phyloP scores from a whole-genome alignment of 1,284 basidiomycete genomes.

The Melampsora americana region DNA sequence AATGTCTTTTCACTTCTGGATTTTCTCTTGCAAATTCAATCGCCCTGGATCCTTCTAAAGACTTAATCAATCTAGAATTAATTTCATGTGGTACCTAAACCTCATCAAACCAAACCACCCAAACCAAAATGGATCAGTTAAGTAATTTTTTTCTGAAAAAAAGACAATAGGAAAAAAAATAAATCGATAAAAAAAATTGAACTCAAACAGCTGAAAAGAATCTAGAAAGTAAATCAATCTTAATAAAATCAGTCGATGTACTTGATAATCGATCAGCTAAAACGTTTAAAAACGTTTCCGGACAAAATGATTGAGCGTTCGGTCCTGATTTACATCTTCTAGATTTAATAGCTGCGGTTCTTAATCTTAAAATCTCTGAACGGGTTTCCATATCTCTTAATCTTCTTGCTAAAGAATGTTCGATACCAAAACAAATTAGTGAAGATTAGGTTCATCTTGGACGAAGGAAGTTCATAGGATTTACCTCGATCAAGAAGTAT shows the following conservation, averaged over 20 bases:
- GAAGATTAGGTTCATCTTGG: not conserved
- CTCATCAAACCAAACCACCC: not conserved
- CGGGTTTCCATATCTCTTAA: constrained; percentile 55
- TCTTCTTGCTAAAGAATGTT: constrained; percentile 19
- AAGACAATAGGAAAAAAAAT: constrained; percentile 1
- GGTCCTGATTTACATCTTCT: constrained; percentile 83
- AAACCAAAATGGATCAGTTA: too few species aligned
- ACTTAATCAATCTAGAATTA: constrained; percentile 86
- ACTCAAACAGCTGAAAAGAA: constrained; percentile 24
- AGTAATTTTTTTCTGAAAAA: too few species aligned
- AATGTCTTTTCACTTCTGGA: constrained; percentile 73
- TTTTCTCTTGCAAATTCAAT: constrained; percentile 90
- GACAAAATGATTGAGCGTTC: constrained; percentile 81
- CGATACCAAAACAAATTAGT: not conserved
- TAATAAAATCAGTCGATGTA: constrained; percentile 97
- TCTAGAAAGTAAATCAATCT: constrained; percentile 49
- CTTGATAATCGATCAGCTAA: constrained; percentile 96
- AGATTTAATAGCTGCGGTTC: constrained; percentile 76
- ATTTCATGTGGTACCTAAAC: constrained; percentile 90
- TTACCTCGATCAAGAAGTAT: constrained; percentile 39
- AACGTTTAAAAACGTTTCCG: constrained; percentile 92
- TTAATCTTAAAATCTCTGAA: constrained; percentile 74
- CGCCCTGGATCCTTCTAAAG: constrained; percentile 81
- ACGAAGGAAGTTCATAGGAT: not conserved
- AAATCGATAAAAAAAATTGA: not conserved